Evolutionary conservation across 805 yeast genomes (phyloP).

Genomic region (Teunomyces panamensis): DNA sequence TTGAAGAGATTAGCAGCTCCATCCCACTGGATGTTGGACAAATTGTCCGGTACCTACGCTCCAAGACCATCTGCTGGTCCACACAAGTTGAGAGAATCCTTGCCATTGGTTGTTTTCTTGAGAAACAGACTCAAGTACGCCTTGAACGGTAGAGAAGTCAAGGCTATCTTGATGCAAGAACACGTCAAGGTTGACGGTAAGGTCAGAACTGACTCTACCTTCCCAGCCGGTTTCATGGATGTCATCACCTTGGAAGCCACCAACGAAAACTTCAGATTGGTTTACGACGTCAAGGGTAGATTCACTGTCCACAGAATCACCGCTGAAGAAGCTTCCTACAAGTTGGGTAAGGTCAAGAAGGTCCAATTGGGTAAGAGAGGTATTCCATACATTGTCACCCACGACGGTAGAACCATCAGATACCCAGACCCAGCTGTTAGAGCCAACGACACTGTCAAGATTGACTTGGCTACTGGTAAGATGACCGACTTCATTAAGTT

Average conservation of each 20-base stretch:
- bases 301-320: conserved; percentile 28
- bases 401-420: conserved; percentile 28
- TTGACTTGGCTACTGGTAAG: conserved; percentile 26
- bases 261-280: conserved; percentile 29
- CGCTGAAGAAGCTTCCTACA: conserved; percentile 25
- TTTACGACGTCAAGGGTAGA: conserved; percentile 28
- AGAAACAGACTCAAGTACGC: conserved; percentile 35
- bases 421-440: conserved; percentile 25
- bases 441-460: conserved; percentile 24
- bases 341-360: conserved; percentile 26
- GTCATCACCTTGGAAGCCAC: conserved; percentile 31
- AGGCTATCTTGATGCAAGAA: conserved; percentile 33
- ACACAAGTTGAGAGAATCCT: conserved; percentile 34
- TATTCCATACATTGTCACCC: conserved; percentile 25
- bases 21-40: conserved; percentile 39
- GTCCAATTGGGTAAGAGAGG: conserved; percentile 25
- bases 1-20: conserved; percentile 37
- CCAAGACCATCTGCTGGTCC: conserved; percentile 36
- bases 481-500: conserved; percentile 34
- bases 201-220: conserved; percentile 33
- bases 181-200: conserved; percentile 34
- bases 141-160: conserved; percentile 34
- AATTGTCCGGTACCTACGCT: conserved; percentile 35
- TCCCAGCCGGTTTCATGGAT: conserved; percentile 33
- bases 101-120: conserved; percentile 31